phyloP scores from a whole-genome alignment of 306 rosid species.

The Vigna angularis region DNA sequence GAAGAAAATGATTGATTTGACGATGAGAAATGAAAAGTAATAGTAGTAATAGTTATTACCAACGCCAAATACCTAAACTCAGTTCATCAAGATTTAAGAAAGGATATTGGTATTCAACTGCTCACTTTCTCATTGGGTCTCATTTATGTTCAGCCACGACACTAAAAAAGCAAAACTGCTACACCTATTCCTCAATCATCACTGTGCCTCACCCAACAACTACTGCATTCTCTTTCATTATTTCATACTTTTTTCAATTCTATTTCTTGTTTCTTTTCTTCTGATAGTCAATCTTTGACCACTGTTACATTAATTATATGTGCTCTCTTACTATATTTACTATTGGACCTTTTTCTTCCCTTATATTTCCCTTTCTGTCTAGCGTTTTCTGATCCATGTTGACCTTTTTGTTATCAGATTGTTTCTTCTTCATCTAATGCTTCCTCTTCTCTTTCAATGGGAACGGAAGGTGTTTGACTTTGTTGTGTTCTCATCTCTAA shows the following conservation, averaged over 20 bases:
- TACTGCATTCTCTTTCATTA: slow-evolving; percentile 49
- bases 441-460: slow-evolving; percentile 26
- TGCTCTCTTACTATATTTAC: neutral
- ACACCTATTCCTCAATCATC: slow-evolving; percentile 43
- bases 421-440: slow-evolving; percentile 39
- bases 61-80: slow-evolving; percentile 32
- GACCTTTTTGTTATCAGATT: slow-evolving; percentile 33
- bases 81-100: slow-evolving; percentile 15
- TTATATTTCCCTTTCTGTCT: slow-evolving; percentile 38
- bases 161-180: slow-evolving; percentile 57
- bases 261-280: neutral
- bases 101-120: slow-evolving; percentile 53
- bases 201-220: slow-evolving; percentile 68
- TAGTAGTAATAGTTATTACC: neutral
- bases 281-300: slow-evolving; percentile 34
- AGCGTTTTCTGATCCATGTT: slow-evolving; percentile 40
- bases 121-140: slow-evolving; percentile 65
- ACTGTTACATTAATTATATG: slow-evolving; percentile 19
- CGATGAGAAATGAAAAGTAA: neutral
- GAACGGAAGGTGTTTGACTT: neutral
- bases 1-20: neutral
- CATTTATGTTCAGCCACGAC: slow-evolving; percentile 61
- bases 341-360: neutral
- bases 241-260: too few species aligned
- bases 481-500: slow-evolving; percentile 19